Conservation (phyloP, 352 stramenopile species). For the Pythium periplocum region DNA sequence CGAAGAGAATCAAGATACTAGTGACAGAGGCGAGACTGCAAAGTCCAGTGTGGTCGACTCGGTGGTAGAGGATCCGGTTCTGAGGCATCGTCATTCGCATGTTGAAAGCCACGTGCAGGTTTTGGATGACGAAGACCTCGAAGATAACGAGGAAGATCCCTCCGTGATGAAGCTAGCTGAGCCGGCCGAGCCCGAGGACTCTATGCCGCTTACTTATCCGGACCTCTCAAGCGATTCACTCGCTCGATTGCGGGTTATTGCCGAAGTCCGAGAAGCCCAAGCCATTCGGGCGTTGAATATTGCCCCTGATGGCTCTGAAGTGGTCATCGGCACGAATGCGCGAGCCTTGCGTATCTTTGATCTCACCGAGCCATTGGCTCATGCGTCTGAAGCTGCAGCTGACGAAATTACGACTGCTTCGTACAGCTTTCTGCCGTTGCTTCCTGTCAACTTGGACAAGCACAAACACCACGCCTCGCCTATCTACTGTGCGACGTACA, state of each 20-base stretch:
- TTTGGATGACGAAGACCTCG: not conserved
- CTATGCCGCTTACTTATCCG: conserved; percentile 21
- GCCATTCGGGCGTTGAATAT: conserved; percentile 52
- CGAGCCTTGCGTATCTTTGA: conserved; percentile 51
- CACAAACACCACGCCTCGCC: conserved; percentile 56
- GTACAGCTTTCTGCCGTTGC: conserved; percentile 30
- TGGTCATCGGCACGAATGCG: conserved; percentile 64
- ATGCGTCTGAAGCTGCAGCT: not conserved
- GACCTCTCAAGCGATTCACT: conserved; percentile 36
- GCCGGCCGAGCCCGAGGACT: not conserved
- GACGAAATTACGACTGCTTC: conserved; percentile 3
- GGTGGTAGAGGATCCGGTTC: too few relatives aligned
- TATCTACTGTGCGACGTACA: conserved; percentile 55
- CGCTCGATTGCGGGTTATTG: conserved; percentile 39
- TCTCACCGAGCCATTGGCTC: conserved; percentile 15
- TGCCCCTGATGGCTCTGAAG: conserved; percentile 24
- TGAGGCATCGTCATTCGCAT: too few relatives aligned
- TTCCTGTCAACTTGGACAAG: conserved; percentile 44
- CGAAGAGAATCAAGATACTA: too few relatives aligned
- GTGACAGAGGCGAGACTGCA: too few relatives aligned
- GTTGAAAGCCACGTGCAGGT: too few relatives aligned
- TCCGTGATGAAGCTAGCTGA: too few relatives aligned
- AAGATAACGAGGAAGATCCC: conserved; percentile 1
- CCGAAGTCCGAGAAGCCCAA: conserved; percentile 47
- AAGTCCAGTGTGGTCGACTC: too few relatives aligned